These are phyloP conservation scores for Neofusicoccum cordaticola DNA, from an alignment of 2,329 filamentous ascomycete genomes.

Conservation along the genomic window DNA sequence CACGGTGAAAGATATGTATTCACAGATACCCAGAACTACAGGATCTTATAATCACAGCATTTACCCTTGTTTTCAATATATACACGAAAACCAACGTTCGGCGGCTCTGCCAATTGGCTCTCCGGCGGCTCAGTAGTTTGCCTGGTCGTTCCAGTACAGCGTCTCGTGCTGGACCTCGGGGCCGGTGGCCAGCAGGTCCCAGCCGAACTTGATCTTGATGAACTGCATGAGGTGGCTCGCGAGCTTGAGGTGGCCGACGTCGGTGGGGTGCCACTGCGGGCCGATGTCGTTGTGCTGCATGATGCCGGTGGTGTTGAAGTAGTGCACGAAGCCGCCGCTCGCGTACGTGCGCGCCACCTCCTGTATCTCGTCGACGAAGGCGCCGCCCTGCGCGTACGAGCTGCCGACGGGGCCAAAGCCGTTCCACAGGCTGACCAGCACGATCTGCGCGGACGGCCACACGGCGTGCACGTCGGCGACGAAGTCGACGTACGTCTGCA, in stretches of 20 bases:
- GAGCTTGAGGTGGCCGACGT: slow-evolving; percentile 60
- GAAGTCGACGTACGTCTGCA: slow-evolving; percentile 40
- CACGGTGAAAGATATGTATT: too few relatives aligned
- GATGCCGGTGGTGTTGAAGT: slow-evolving; percentile 61
- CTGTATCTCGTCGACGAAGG: slow-evolving; percentile 52
- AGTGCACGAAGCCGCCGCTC: slow-evolving; percentile 53
- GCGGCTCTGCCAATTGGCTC: too few relatives aligned
- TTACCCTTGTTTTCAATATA: too few relatives aligned
- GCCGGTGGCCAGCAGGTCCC: slow-evolving; percentile 55
- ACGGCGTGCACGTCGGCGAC: slow-evolving; percentile 40
- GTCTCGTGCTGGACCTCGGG: slow-evolving; percentile 49
- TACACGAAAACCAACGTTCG: not conserved
- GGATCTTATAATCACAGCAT: too few relatives aligned
- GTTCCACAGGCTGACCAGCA: slow-evolving; percentile 52
- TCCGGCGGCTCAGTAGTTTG: not conserved
- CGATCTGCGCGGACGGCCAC: slow-evolving; percentile 43
- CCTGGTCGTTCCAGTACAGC: slow-evolving; percentile 26
- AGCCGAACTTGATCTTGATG: slow-evolving; percentile 55
- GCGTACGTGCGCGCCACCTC: slow-evolving; percentile 54
- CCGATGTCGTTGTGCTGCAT: slow-evolving; percentile 62
- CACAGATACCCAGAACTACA: too few relatives aligned
- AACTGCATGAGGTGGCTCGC: slow-evolving; percentile 60
- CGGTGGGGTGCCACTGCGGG: slow-evolving; percentile 59
- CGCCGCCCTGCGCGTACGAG: slow-evolving; percentile 47
- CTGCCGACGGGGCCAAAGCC: slow-evolving; percentile 53